Conservation (phyloP, 73 alveolate genomes). For the Tetrahymena malaccensis region DNA sequence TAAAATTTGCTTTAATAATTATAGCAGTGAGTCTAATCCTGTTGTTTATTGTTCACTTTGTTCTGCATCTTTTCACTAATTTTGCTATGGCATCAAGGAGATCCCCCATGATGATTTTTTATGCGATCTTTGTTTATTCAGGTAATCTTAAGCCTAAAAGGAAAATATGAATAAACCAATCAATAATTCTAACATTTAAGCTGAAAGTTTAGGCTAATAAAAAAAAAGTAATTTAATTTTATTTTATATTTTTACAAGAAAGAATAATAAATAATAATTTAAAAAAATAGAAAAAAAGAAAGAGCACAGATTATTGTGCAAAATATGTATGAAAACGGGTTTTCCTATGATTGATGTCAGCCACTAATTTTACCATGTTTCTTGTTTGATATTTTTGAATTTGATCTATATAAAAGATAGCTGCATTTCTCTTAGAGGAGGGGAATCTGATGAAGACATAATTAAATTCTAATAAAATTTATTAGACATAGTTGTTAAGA, state of each 20-base stretch:
- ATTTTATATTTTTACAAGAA: not conserved
- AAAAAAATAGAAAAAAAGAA: not conserved
- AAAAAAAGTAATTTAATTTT: not conserved
- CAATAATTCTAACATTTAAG: not conserved
- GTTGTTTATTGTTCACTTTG: not conserved
- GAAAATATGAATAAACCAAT: not conserved
- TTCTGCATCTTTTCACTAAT: not conserved
- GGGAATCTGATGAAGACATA: not conserved
- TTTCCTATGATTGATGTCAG: not conserved
- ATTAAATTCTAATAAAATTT: not conserved
- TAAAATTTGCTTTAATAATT: not conserved
- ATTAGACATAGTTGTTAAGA: not conserved
- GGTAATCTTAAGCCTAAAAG: not conserved
- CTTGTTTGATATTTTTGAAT: not conserved
- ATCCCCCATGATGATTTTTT: not conserved
- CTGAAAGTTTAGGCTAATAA: not conserved
- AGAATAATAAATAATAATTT: not conserved
- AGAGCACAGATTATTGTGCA: not conserved
- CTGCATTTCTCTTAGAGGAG: not conserved
- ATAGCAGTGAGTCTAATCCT: not conserved
- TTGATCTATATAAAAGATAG: not conserved
- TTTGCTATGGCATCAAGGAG: not conserved
- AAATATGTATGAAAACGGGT: not conserved
- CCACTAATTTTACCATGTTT: not conserved
- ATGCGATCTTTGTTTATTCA: not conserved